Conservation (phyloP, 2,329 filamentous ascomycete species). For the Aspergillus hiratsukae region DNA sequence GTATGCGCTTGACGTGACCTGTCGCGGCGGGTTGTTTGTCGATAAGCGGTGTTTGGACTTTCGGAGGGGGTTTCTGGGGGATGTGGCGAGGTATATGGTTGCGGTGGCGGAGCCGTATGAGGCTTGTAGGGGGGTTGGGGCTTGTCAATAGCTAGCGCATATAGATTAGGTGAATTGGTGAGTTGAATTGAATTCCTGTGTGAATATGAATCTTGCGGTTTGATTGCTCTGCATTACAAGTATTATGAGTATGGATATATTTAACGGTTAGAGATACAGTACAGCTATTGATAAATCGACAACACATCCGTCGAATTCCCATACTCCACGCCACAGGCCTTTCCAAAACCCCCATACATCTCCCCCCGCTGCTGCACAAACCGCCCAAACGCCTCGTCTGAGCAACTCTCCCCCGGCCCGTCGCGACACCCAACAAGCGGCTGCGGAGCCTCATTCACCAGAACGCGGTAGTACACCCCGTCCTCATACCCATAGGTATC, state of each 20-base stretch:
- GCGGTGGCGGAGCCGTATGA: neutral
- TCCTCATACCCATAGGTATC: slow-evolving; percentile 53
- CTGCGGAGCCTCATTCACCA: slow-evolving; percentile 51
- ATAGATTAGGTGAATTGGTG: too few species aligned
- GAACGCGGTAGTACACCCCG: slow-evolving; percentile 49
- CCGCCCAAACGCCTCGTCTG: slow-evolving; percentile 38
- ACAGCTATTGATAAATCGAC: neutral
- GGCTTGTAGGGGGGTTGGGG: neutral
- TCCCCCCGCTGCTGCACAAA: slow-evolving; percentile 42
- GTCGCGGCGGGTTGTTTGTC: neutral
- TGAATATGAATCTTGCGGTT: too few species aligned
- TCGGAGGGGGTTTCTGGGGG: neutral
- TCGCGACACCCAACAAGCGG: slow-evolving; percentile 45
- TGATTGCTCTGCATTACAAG: too few species aligned
- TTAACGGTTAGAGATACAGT: neutral
- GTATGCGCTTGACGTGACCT: neutral
- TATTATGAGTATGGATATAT: too few species aligned
- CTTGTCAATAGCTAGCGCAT: neutral
- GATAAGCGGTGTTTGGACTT: neutral
- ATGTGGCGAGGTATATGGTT: neutral
- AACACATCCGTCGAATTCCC: neutral
- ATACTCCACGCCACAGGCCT: slow-evolving; percentile 1
- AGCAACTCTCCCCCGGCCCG: slow-evolving; percentile 50
- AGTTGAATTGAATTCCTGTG: neutral
- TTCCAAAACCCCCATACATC: slow-evolving; percentile 7